These are phyloP conservation scores for Galerina sulciceps DNA, from an alignment of 768 basidiomycete species.

Conservation along the genomic window DNA sequence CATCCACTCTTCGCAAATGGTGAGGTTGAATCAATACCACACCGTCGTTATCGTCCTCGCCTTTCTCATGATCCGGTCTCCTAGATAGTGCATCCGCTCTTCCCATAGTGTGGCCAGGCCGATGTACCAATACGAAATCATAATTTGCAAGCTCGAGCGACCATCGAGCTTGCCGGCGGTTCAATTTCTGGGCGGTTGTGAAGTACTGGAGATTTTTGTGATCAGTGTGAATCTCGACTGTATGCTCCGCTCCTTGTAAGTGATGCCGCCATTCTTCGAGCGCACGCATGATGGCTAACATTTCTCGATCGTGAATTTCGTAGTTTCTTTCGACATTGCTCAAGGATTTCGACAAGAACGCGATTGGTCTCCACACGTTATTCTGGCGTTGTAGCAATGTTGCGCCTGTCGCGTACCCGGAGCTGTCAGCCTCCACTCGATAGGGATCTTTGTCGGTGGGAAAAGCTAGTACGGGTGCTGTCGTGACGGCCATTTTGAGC, in stretches of 20 bases:
- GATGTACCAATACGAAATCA: no score
- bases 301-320: slow-evolving; percentile 45
- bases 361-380: slow-evolving; percentile 37
- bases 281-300: slow-evolving; percentile 42
- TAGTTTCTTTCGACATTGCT: slow-evolving; percentile 6
- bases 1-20: no score
- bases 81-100: no score
- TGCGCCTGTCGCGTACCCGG: slow-evolving; percentile 44
- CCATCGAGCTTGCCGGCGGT: no score
- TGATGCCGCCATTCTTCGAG: slow-evolving; percentile 36
- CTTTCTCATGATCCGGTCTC: no score
- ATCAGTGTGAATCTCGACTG: slow-evolving; percentile 32
- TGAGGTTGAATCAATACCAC: no score
- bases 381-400: slow-evolving; percentile 35
- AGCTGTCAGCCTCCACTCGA: slow-evolving; percentile 33
- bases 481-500: slow-evolving; percentile 2
- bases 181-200: no score
- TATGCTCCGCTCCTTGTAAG: neutral
- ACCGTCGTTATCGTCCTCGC: no score
- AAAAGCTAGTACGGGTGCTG: slow-evolving; percentile 1
- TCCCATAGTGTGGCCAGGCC: no score
- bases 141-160: no score
- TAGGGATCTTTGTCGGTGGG: slow-evolving; percentile 9
- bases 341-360: slow-evolving; percentile 37
- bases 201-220: no score